These are phyloP conservation scores for Dendrothele bispora DNA, from an alignment of 768 basidiomycete genomes.

Conservation along the genomic window DNA sequence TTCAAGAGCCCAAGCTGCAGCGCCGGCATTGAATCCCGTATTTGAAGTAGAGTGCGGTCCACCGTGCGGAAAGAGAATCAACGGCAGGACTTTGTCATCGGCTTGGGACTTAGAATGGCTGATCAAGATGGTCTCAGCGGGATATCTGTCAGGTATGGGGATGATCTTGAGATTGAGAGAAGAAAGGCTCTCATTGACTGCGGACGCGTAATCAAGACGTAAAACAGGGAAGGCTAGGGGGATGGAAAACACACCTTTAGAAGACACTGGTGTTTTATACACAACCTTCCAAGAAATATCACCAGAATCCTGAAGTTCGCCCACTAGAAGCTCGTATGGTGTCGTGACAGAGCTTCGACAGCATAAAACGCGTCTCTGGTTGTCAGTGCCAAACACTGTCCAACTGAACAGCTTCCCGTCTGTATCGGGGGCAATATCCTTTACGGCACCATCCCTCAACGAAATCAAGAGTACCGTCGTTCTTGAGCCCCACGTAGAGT, in stretches of 20 bases:
- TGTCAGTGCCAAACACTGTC: slow-evolving; percentile 53
- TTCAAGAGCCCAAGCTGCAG: slow-evolving; percentile 50
- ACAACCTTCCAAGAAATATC: slow-evolving; percentile 38
- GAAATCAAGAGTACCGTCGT: slow-evolving; percentile 49
- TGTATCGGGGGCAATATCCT: slow-evolving; percentile 41
- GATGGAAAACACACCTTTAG: slow-evolving; percentile 34
- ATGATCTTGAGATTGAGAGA: slow-evolving; percentile 43
- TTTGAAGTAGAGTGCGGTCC: slow-evolving; percentile 56
- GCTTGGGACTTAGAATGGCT: slow-evolving; percentile 22
- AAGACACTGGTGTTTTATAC: slow-evolving; percentile 40
- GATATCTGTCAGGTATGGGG: slow-evolving; percentile 47
- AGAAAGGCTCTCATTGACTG: slow-evolving; percentile 45
- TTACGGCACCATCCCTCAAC: slow-evolving; percentile 36
- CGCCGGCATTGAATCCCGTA: slow-evolving; percentile 46
- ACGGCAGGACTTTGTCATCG: slow-evolving; percentile 34
- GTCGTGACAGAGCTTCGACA: slow-evolving; percentile 46
- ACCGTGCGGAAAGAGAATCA: slow-evolving; percentile 58
- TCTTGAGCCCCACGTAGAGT: slow-evolving; percentile 56
- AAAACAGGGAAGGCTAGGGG: not conserved
- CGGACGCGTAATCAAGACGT: slow-evolving; percentile 1
- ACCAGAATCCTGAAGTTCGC: slow-evolving; percentile 29
- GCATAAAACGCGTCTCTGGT: slow-evolving; percentile 41
- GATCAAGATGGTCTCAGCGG: slow-evolving; percentile 57
- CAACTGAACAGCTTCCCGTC: slow-evolving; percentile 45
- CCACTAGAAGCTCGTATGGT: slow-evolving; percentile 52